Conservation (phyloP, 768 basidiomycete genomes). For the Rhizopogon rudus region DNA sequence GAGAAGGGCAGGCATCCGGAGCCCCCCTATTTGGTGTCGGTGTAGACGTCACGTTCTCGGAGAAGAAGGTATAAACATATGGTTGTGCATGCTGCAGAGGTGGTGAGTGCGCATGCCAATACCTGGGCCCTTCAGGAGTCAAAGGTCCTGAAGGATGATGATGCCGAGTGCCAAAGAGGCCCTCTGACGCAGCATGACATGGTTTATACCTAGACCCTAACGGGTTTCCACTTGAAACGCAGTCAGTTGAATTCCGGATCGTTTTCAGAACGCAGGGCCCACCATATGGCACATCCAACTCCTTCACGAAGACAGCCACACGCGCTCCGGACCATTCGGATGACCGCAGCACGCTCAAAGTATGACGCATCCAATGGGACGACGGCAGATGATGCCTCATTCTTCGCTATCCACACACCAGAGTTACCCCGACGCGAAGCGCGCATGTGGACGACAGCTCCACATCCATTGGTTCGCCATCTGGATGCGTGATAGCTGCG, state of each 20-base stretch:
- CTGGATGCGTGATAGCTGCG: conserved; percentile 10
- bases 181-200: conserved; percentile 51
- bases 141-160: conserved; percentile 16
- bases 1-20: conserved; percentile 14
- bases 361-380: conserved; percentile 53
- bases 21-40: not conserved
- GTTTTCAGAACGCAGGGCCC: conserved; percentile 11
- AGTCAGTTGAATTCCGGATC: conserved; percentile 8
- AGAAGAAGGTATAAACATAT: conserved; percentile 45
- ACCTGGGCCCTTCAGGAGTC: conserved; percentile 37
- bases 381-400: conserved; percentile 46
- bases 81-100: conserved; percentile 13
- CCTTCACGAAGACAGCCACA: conserved; percentile 69
- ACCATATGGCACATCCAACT: conserved; percentile 61
- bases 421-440: conserved; percentile 49
- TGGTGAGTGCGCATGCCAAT: conserved; percentile 30
- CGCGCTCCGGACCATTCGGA: conserved; percentile 46
- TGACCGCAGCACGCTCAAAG: conserved; percentile 45
- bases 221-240: conserved; percentile 51
- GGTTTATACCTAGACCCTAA: conserved; percentile 60
- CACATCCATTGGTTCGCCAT: conserved; percentile 51
- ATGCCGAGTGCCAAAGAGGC: conserved; percentile 27
- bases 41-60: conserved; percentile 34
- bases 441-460: conserved; percentile 51
- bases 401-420: conserved; percentile 56